Evolutionary conservation across 345 rosid genomes (phyloP).

Genomic region (Zanthoxylum bungeanum): DNA sequence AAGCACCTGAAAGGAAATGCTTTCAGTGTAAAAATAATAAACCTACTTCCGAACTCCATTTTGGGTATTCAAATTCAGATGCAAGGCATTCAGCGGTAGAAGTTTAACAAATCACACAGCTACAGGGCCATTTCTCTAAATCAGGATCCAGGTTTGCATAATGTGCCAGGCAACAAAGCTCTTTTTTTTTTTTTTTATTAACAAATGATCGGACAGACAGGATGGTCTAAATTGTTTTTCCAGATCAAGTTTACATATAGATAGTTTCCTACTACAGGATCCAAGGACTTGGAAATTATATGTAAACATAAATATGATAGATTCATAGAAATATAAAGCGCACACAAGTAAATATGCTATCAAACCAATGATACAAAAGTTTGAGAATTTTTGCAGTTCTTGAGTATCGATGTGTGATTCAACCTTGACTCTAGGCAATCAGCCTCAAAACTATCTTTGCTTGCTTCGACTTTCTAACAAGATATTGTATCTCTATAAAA

Average conservation of each 20-base stretch:
- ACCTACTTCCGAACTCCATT: too few species aligned
- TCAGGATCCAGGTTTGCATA: not conserved
- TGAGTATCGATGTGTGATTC: not conserved
- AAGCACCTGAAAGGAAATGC: conserved; percentile 45
- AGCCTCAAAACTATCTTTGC: not conserved
- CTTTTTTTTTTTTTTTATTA: not conserved
- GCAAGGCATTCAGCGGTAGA: too few species aligned
- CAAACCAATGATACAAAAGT: not conserved
- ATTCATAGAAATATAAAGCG: not conserved
- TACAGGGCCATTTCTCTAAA: not conserved
- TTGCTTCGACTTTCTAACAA: not conserved
- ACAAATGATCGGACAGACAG: not conserved
- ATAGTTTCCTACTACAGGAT: not conserved
- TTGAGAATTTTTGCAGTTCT: not conserved
- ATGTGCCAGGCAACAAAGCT: not conserved
- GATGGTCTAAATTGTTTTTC: not conserved
- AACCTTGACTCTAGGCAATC: not conserved
- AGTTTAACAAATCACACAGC: not conserved
- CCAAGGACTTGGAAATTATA: not conserved
- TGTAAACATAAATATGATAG: not conserved
- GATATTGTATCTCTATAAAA: not conserved
- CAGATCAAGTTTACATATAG: not conserved
- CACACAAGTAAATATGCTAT: not conserved
- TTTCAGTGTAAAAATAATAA: not conserved
- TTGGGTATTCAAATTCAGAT: too few species aligned